Evolutionary conservation across 2,329 filamentous ascomycete genomes (phyloP).

Genomic region (Claviceps sp.): DNA sequence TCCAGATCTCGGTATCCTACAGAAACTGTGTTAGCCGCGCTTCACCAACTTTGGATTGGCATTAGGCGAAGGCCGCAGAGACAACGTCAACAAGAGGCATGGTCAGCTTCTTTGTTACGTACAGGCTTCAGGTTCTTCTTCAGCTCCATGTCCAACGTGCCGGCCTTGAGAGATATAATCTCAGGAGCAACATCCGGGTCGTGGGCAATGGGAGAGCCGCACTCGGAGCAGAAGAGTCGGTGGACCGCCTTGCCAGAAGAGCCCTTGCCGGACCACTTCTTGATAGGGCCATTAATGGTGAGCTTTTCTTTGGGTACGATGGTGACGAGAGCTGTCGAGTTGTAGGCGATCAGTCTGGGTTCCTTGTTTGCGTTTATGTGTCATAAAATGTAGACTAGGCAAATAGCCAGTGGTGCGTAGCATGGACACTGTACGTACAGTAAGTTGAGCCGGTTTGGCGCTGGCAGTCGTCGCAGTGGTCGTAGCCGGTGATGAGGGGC

Average conservation of each 20-base stretch:
- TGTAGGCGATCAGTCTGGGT: not conserved
- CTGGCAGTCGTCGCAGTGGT: constrained; percentile 63
- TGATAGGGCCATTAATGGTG: constrained; percentile 47
- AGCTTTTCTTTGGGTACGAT: constrained; percentile 55
- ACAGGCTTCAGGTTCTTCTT: constrained; percentile 57
- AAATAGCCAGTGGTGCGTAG: too few species aligned
- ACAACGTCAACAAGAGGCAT: not conserved
- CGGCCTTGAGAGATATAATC: constrained; percentile 57
- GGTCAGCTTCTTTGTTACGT: constrained; percentile 13
- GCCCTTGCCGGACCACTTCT: constrained; percentile 48
- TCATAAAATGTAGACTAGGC: too few species aligned
- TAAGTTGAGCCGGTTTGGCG: constrained; percentile 57
- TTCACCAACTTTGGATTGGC: not conserved
- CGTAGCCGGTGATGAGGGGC: constrained; percentile 46
- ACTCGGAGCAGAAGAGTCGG: constrained; percentile 57
- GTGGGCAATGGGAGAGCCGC: constrained; percentile 56
- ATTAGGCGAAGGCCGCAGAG: not conserved
- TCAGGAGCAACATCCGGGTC: constrained; percentile 56
- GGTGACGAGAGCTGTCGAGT: constrained; percentile 43
- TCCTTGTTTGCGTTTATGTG: constrained; percentile 20
- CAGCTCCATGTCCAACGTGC: constrained; percentile 47
- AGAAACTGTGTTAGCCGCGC: not conserved
- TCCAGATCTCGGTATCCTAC: constrained; percentile 57
- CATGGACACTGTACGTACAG: constrained; percentile 28
- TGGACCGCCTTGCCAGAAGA: constrained; percentile 49